These are phyloP conservation scores for Westerdykella sp. DNA, from an alignment of 2,329 filamentous ascomycete genomes.

Conservation along the genomic window DNA sequence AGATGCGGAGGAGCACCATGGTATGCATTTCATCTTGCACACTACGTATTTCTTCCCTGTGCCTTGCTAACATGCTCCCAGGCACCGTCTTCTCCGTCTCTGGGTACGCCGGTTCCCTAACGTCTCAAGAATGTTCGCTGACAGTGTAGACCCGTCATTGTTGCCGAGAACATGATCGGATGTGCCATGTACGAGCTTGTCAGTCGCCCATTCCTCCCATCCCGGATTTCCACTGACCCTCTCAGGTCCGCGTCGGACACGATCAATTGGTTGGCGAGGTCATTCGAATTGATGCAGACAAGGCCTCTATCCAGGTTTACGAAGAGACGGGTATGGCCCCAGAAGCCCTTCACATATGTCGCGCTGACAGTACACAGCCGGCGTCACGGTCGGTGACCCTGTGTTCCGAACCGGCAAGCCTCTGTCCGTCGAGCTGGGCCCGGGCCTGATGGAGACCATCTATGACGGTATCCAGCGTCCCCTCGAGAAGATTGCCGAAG, in stretches of 20 bases:
- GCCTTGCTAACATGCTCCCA: constrained; percentile 21
- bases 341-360: background rate
- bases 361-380: constrained; percentile 54
- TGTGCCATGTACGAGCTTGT: constrained; percentile 99
- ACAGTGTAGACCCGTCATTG: constrained; percentile 67
- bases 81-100: constrained; percentile 67
- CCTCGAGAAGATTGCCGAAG: constrained; percentile 72
- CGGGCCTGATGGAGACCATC: constrained; percentile 96
- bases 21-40: constrained; percentile 31
- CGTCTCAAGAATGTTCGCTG: constrained; percentile 1
- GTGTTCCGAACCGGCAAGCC: constrained; percentile 89
- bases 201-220: constrained; percentile 33
- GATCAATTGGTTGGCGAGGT: constrained; percentile 93
- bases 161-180: constrained; percentile 97
- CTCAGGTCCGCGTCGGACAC: constrained; percentile 81
- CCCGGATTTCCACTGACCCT: constrained; percentile 8
- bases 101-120: constrained; percentile 41
- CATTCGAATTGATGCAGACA: constrained; percentile 93
- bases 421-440: constrained; percentile 92
- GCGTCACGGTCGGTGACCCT: constrained; percentile 92
- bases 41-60: background rate
- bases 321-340: constrained; percentile 79
- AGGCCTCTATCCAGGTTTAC: constrained; percentile 97
- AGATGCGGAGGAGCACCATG: constrained; percentile 52
- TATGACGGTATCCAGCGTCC: constrained; percentile 99